These are phyloP conservation scores for Boletus tylopilopsis DNA, from an alignment of 768 basidiomycete species.

Conservation along the genomic window DNA sequence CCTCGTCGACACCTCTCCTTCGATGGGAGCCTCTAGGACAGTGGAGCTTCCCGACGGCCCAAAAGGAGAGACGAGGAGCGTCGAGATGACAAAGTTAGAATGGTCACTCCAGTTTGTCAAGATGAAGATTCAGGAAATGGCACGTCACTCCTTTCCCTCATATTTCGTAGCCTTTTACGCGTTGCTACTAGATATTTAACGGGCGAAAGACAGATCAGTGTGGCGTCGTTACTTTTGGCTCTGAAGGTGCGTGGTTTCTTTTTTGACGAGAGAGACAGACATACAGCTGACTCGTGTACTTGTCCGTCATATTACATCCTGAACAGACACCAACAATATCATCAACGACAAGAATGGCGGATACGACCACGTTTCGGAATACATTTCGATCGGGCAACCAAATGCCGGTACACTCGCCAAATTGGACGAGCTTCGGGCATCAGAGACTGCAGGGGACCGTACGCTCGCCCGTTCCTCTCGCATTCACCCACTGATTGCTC, in stretches of 20 bases:
- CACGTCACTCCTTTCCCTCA: slow-evolving; percentile 26
- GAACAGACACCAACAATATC: slow-evolving; percentile 67
- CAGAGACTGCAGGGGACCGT: slow-evolving; percentile 64
- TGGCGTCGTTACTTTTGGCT: slow-evolving; percentile 86
- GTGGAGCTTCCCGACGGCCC: slow-evolving; percentile 54
- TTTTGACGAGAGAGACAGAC: not conserved
- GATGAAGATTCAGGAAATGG: slow-evolving; percentile 91
- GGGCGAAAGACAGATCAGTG: slow-evolving; percentile 93
- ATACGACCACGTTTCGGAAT: slow-evolving; percentile 72
- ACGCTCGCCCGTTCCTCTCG: slow-evolving; percentile 22
- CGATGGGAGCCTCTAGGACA: slow-evolving; percentile 68
- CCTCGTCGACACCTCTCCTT: slow-evolving; percentile 80
- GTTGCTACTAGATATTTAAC: slow-evolving; percentile 69
- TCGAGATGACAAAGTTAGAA: slow-evolving; percentile 74
- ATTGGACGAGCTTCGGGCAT: slow-evolving; percentile 56
- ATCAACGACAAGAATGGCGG: slow-evolving; percentile 59
- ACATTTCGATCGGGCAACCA: slow-evolving; percentile 64
- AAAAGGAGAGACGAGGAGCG: slow-evolving; percentile 45
- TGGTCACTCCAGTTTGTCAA: slow-evolving; percentile 85
- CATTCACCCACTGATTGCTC: not conserved
- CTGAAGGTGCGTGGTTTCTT: slow-evolving; percentile 49
- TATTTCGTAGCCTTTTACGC: not conserved
- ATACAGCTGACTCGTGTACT: not conserved
- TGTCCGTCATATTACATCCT: no score
- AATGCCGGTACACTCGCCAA: slow-evolving; percentile 63